Conservation (phyloP, 257 asterid genomes). For the Solanum bulbocastanum region DNA sequence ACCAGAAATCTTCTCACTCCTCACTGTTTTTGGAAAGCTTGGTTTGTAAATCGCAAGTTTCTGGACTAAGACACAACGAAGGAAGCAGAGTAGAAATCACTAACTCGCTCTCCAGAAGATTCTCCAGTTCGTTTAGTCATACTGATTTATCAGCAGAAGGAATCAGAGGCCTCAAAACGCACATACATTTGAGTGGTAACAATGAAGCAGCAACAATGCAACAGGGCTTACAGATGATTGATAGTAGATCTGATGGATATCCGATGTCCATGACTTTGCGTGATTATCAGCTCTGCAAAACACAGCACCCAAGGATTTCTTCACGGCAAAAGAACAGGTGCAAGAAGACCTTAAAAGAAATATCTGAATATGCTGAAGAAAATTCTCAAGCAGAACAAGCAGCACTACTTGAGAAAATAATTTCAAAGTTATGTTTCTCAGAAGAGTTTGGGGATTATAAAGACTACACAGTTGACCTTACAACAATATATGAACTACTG, state of each 20-base stretch:
- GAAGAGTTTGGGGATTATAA: slow-evolving; percentile 37
- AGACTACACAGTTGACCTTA: slow-evolving; percentile 55
- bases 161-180: slow-evolving; percentile 5
- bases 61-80: slow-evolving; percentile 6
- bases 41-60: slow-evolving; percentile 15
- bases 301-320: slow-evolving; percentile 7
- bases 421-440: slow-evolving; percentile 64
- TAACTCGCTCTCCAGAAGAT: slow-evolving; percentile 35
- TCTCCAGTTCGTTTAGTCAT: slow-evolving; percentile 30
- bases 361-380: slow-evolving; percentile 25
- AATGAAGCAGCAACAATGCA: slow-evolving; percentile 5
- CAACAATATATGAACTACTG: slow-evolving; percentile 49
- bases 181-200: slow-evolving; percentile 6
- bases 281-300: slow-evolving; percentile 11
- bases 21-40: slow-evolving; percentile 13
- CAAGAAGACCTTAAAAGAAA: slow-evolving; percentile 17
- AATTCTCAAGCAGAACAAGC: slow-evolving; percentile 32
- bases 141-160: slow-evolving; percentile 16
- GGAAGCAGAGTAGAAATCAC: slow-evolving; percentile 8
- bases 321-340: slow-evolving; percentile 29
- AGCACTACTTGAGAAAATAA: slow-evolving; percentile 51
- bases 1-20: slow-evolving; percentile 6
- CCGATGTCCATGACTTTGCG: slow-evolving; percentile 4
- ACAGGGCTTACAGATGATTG: slow-evolving; percentile 15
- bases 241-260: background rate